Conservation (phyloP, 768 basidiomycete genomes). For the Lanmaoa rubissima region DNA sequence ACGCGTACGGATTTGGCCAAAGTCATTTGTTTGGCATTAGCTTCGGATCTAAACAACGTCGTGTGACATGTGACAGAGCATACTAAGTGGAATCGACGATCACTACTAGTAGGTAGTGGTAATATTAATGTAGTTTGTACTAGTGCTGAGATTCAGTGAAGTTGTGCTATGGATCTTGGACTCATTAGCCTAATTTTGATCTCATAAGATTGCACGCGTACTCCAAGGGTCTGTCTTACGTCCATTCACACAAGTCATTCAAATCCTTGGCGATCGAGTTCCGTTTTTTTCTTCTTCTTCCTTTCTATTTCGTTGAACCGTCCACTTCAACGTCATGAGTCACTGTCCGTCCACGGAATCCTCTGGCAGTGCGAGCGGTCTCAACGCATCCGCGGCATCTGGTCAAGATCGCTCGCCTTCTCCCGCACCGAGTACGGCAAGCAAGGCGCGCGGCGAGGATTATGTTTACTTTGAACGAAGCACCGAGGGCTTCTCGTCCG, state of each 20-base stretch:
- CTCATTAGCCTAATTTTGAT: background rate
- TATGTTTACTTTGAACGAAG: slow-evolving; percentile 97
- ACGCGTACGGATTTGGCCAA: slow-evolving; percentile 16
- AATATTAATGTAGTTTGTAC: background rate
- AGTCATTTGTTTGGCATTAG: slow-evolving; percentile 34
- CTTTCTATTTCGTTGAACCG: background rate
- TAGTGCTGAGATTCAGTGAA: background rate
- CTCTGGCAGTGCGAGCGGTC: slow-evolving; percentile 17
- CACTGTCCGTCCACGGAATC: slow-evolving; percentile 31
- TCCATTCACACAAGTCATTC: slow-evolving; percentile 15
- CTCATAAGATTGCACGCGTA: slow-evolving; percentile 1
- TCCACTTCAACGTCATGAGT: slow-evolving; percentile 22
- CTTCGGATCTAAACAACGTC: slow-evolving; percentile 33
- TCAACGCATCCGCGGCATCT: slow-evolving; percentile 17
- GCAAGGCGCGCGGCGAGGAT: slow-evolving; percentile 39
- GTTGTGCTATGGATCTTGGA: background rate
- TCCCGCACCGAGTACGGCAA: slow-evolving; percentile 31
- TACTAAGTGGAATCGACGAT: background rate
- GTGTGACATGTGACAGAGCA: background rate
- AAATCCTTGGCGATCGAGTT: slow-evolving; percentile 10
- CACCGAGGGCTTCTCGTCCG: slow-evolving; percentile 76
- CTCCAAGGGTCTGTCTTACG: slow-evolving; percentile 24
- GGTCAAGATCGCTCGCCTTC: slow-evolving; percentile 30
- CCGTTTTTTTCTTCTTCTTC: slow-evolving; percentile 1
- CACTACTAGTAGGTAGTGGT: background rate